phyloP scores from a whole-genome alignment of 257 asterid species.

The Ajuga chamaepitys region DNA sequence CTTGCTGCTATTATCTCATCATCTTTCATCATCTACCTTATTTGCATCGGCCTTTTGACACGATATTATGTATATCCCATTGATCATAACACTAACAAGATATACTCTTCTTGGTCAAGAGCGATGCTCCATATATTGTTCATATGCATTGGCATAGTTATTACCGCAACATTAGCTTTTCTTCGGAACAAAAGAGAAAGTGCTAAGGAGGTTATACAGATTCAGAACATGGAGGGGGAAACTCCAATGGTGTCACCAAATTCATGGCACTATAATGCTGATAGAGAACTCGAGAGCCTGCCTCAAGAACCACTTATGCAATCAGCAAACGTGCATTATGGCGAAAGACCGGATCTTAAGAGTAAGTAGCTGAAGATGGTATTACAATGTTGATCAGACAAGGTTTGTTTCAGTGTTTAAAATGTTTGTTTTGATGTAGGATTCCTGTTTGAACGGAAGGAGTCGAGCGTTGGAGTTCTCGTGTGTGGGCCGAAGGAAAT shows the following conservation, averaged over 20 bases:
- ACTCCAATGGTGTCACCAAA: conserved; percentile 52
- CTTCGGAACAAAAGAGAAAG: conserved; percentile 47
- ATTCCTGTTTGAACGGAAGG: conserved; percentile 49
- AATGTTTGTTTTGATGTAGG: conserved; percentile 26
- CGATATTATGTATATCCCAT: conserved; percentile 53
- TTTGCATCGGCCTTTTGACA: conserved; percentile 37
- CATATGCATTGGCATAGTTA: conserved; percentile 37
- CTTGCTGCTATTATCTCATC: conserved; percentile 49
- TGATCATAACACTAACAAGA: conserved; percentile 42
- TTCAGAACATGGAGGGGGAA: conserved; percentile 52
- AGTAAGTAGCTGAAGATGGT: conserved; percentile 60
- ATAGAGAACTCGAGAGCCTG: conserved; percentile 69
- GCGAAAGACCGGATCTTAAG: conserved; percentile 73
- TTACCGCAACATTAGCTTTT: conserved; percentile 35
- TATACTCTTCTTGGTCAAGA: conserved; percentile 30
- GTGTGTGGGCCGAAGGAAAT: conserved; percentile 74
- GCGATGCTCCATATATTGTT: conserved; percentile 34
- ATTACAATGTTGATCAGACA: too few relatives aligned
- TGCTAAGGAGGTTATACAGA: conserved; percentile 36
- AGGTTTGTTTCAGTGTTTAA: background rate
- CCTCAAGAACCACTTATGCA: conserved; percentile 44
- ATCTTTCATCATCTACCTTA: conserved; percentile 50
- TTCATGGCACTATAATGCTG: conserved; percentile 47
- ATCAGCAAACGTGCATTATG: conserved; percentile 57
- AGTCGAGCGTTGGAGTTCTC: conserved; percentile 65